Conservation (phyloP, 768 basidiomycete species). For the Suillus sp. region DNA sequence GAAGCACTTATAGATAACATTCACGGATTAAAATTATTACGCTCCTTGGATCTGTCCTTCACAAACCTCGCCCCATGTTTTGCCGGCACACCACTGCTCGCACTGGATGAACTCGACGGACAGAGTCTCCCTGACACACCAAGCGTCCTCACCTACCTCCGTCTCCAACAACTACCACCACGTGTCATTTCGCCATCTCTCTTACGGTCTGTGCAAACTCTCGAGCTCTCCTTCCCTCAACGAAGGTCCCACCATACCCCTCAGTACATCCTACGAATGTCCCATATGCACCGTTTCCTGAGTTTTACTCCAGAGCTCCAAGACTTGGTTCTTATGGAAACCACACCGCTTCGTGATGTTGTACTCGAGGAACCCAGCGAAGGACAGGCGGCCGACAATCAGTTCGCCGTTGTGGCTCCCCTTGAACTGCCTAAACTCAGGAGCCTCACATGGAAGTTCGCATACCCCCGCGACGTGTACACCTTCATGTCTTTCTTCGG, state of each 20-base stretch:
- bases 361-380: conserved; percentile 18
- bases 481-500: conserved; percentile 45
- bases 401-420: conserved; percentile 22
- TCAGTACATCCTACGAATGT: conserved; percentile 42
- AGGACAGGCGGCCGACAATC: conserved; percentile 13
- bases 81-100: conserved; percentile 28
- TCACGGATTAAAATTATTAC: conserved; percentile 24
- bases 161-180: conserved; percentile 45
- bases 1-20: conserved; percentile 20
- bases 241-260: conserved; percentile 29
- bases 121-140: conserved; percentile 8
- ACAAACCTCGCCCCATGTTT: conserved; percentile 29
- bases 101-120: conserved; percentile 21
- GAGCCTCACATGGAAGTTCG: conserved; percentile 51
- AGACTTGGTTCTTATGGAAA: conserved; percentile 45
- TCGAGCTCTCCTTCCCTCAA: conserved; percentile 45
- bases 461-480: conserved; percentile 43
- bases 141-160: conserved; percentile 35
- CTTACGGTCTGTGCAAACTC: conserved; percentile 40
- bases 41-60: conserved; percentile 33
- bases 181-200: conserved; percentile 39
- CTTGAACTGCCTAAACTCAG: conserved; percentile 43
- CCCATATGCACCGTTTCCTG: conserved; percentile 41
- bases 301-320: conserved; percentile 41
- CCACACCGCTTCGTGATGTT: conserved; percentile 44